A percentile compares a stretch with the other conserved stretches of the same genome.
These are phyloP conservation scores for Punica granatum DNA, from an alignment of 345 rosid genomes.

Conservation along the genomic window DNA sequence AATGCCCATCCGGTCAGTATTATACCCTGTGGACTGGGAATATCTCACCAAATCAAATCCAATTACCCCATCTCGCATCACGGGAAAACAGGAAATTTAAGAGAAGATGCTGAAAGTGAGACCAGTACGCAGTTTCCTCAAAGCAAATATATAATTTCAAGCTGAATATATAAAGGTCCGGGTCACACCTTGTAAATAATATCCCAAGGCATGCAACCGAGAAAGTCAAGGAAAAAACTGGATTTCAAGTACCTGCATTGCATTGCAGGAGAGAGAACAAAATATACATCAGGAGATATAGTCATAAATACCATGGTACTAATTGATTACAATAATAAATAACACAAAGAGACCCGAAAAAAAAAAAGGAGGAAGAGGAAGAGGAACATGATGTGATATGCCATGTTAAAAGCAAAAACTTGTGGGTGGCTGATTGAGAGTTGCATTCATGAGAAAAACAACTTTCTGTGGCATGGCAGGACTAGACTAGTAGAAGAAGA, in stretches of 20 bases:
- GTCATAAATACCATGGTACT: too few relatives aligned
- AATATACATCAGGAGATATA: background rate
- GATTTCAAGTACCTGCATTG: conserved; percentile 63
- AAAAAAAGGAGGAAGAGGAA: background rate
- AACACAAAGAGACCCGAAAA: background rate
- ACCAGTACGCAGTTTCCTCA: background rate
- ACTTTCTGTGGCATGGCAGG: too few relatives aligned
- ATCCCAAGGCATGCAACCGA: conserved; percentile 89
- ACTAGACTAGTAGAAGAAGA: too few relatives aligned
- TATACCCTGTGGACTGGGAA: background rate
- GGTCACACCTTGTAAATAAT: conserved; percentile 65
- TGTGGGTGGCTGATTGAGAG: too few relatives aligned
- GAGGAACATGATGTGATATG: background rate
- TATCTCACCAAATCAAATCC: background rate
- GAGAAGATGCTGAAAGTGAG: background rate
- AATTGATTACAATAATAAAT: background rate
- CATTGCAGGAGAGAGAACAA: background rate
- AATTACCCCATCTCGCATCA: background rate
- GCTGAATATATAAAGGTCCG: background rate
- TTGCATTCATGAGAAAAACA: too few relatives aligned
- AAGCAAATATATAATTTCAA: too few relatives aligned
- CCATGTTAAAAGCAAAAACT: too few relatives aligned
- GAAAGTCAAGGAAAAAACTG: conserved; percentile 50
- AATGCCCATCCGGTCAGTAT: too few relatives aligned
- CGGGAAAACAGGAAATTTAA: background rate